Evolutionary conservation across 2,329 filamentous ascomycete species (phyloP), one percentile per base, ranked within the genome.

Genomic region (Fusarium sambucinum): DNA sequence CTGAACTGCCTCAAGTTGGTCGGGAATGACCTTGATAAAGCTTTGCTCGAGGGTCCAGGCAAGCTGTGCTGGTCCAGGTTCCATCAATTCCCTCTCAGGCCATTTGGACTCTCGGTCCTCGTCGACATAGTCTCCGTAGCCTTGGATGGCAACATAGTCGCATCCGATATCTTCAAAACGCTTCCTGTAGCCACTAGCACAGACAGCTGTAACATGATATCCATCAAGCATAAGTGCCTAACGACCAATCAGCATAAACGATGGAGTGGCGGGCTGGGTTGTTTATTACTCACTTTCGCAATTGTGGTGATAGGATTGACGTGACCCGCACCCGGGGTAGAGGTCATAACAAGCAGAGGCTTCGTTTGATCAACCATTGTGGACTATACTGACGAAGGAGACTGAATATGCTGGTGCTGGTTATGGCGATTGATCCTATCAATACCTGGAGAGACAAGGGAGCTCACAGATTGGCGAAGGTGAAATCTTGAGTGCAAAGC

Each of bases 261-360:
- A 8, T 12, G 16, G 12, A 13, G n/a, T n/a, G n/a, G n/a, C n/a
- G n/a, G n/a, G n/a, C n/a, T 29, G 13, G 38, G 9, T 7, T 12
- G 10, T 17, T 5, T 21, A n/a, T n/a, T n/a, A n/a, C 45, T 50
- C 1, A 56, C 54, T 35, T 42, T 56, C 2, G 54, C 54, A 29
- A 56, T 50, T 50, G 54, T 56, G 7, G 54, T 42, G 13, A 56
- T 56, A 6, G 54, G 54, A 27, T 56, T 51, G 54, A 56, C 54
- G 10, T 56, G 54, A 2, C 45, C 54, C 5, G 44, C 44, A 33
- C 54, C 54, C 1, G 54, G 54, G 13, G 54, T 56, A 12, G 29
- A 35, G 17, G 54, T 56, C 54, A 56, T 21, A 17, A 56, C 23
- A 23, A 56, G 21, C 4, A 33, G 21, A 17, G 54, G 44, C 33